A percentile compares a stretch with the other conserved stretches of the same genome.
Conservation (phyloP, 352 stramenopile genomes). For the Globisporangium mamillatum region DNA sequence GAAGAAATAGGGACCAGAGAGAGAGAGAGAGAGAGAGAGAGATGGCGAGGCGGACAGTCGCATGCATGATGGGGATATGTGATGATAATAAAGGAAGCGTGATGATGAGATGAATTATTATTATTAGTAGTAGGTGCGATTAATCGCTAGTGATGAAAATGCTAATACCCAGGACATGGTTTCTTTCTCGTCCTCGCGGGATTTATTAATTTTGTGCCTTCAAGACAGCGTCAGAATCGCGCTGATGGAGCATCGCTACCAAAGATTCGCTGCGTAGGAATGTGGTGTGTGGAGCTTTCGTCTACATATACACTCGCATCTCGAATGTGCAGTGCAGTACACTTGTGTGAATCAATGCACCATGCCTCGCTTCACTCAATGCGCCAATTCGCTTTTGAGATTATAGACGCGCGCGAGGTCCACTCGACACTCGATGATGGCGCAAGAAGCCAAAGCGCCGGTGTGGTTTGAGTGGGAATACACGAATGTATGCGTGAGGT, state of each 20-base stretch:
- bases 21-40: background rate
- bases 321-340: background rate
- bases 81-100: background rate
- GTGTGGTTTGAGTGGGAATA: background rate
- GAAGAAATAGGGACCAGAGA: constrained; percentile 27
- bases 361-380: background rate
- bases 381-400: too few species aligned
- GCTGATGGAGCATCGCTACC: background rate
- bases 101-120: background rate
- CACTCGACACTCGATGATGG: background rate
- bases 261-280: background rate
- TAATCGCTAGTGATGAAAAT: background rate
- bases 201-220: background rate
- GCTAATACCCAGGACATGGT: background rate
- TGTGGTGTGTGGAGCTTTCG: background rate
- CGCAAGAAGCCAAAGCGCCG: background rate
- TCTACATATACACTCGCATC: background rate
- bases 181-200: background rate
- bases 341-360: background rate
- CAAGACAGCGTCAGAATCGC: background rate
- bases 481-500: background rate
- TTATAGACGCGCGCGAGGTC: too few species aligned
- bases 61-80: background rate
- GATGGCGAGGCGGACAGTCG: background rate
- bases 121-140: background rate